These are phyloP conservation scores for Auricularia sp. DNA, from an alignment of 768 basidiomycete species.

Conservation along the genomic window DNA sequence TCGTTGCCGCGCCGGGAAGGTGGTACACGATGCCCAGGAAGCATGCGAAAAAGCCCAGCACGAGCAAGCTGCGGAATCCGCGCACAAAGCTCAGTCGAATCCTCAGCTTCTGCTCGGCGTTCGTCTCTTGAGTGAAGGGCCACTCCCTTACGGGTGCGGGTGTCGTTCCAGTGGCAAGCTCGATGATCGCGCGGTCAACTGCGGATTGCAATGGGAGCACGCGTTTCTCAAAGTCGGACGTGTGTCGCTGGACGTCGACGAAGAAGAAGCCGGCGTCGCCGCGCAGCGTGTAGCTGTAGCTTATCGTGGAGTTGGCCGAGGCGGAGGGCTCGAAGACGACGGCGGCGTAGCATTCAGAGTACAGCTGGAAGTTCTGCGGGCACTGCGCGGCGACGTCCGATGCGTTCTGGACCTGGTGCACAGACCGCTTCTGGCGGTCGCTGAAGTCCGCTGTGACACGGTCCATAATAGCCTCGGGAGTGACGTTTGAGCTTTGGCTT, in stretches of 20 bases:
- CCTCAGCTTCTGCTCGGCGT: conserved; percentile 44
- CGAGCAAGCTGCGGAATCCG: conserved; percentile 51
- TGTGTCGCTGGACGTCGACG: conserved; percentile 56
- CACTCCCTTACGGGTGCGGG: conserved; percentile 56
- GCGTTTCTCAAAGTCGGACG: conserved; percentile 55
- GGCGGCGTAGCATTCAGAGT: conserved; percentile 62
- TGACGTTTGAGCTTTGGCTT: conserved; percentile 24
- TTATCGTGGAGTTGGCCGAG: conserved; percentile 5
- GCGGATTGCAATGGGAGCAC: conserved; percentile 71
- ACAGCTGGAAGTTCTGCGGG: conserved; percentile 62
- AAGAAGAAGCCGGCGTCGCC: conserved; percentile 55
- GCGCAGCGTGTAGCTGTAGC: conserved; percentile 51
- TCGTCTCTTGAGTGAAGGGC: conserved; percentile 61
- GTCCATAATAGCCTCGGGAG: conserved; percentile 47
- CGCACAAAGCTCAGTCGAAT: conserved; percentile 54
- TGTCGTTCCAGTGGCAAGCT: conserved; percentile 47
- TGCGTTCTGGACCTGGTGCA: conserved; percentile 38
- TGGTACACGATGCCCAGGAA: conserved; percentile 72
- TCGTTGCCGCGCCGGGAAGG: conserved; percentile 57
- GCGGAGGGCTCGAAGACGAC: conserved; percentile 40
- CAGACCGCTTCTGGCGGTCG: conserved; percentile 32
- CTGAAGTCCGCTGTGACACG: conserved; percentile 46
- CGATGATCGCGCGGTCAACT: conserved; percentile 64
- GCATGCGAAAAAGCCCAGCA: conserved; percentile 58
- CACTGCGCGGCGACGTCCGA: conserved; percentile 46